These are phyloP conservation scores for Solanum pimpinellifolium DNA, from an alignment of 257 asterid genomes.

Conservation along the genomic window DNA sequence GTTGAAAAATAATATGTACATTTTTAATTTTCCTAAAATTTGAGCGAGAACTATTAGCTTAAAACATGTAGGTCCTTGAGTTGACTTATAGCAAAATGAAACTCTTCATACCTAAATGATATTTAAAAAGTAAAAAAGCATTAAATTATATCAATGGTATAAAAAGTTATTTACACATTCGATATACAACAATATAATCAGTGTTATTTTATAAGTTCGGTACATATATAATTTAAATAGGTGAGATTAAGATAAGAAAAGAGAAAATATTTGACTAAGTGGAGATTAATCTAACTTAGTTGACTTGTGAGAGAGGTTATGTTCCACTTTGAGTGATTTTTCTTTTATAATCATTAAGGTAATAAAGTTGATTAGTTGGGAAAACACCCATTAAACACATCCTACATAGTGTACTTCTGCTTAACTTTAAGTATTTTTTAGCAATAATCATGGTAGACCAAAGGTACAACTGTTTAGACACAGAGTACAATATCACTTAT, in stretches of 20 bases:
- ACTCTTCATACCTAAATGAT: not conserved
- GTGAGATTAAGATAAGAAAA: not conserved
- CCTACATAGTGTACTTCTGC: not conserved
- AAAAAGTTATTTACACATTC: not conserved
- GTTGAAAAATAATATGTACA: not conserved
- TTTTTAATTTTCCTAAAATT: not conserved
- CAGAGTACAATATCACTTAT: not conserved
- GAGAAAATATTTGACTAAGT: not conserved
- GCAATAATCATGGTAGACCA: not conserved
- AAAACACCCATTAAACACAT: not conserved
- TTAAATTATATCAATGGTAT: not conserved
- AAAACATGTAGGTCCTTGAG: not conserved
- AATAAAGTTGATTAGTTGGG: not conserved
- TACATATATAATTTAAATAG: not conserved
- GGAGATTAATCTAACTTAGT: not conserved
- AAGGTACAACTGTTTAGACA: not conserved
- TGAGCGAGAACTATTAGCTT: not conserved
- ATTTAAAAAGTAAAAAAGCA: not conserved
- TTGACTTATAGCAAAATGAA: not conserved
- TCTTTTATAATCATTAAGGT: not conserved
- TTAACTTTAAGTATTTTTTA: not conserved
- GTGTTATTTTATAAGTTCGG: not conserved
- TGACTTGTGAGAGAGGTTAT: not conserved
- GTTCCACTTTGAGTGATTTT: not conserved
- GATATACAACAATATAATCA: not conserved